A percentile compares a stretch with the other conserved stretches of the same genome.
Conservation (phyloP, 306 rosid genomes). For the Vicia sativa region DNA sequence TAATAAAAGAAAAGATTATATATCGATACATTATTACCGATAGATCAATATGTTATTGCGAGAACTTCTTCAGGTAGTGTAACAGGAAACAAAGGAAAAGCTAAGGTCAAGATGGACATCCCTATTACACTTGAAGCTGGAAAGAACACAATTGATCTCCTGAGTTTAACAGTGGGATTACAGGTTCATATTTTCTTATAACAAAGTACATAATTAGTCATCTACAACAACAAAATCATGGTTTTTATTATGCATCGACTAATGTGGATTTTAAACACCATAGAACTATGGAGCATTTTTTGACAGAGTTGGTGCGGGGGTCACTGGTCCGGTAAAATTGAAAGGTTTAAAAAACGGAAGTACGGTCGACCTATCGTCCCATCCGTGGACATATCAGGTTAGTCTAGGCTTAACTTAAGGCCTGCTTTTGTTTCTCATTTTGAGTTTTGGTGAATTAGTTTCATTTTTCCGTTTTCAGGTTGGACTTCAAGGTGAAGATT, state of each 20-base stretch:
- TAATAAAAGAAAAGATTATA: slow-evolving; percentile 8
- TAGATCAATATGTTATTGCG: background rate
- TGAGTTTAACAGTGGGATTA: slow-evolving; percentile 94
- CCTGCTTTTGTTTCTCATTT: slow-evolving; percentile 23
- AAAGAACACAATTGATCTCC: slow-evolving; percentile 77
- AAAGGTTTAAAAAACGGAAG: slow-evolving; percentile 59
- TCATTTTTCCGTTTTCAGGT: slow-evolving; percentile 45
- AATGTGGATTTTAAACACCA: slow-evolving; percentile 30
- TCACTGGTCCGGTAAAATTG: slow-evolving; percentile 85
- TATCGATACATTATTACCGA: too few relatives aligned
- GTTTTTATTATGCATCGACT: background rate
- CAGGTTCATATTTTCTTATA: slow-evolving; percentile 57
- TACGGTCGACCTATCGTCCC: slow-evolving; percentile 72
- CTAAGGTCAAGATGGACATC: slow-evolving; percentile 56
- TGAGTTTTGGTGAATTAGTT: background rate
- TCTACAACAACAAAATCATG: slow-evolving; percentile 8
- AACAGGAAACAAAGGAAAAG: slow-evolving; percentile 47
- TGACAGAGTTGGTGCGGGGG: slow-evolving; percentile 77
- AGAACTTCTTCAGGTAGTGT: slow-evolving; percentile 66
- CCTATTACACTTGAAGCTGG: slow-evolving; percentile 64
- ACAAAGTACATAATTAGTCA: slow-evolving; percentile 7
- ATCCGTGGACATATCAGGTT: slow-evolving; percentile 89
- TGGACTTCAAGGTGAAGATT: slow-evolving; percentile 83
- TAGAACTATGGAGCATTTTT: slow-evolving; percentile 86
- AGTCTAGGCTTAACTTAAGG: slow-evolving; percentile 33